Percentiles rank a stretch among this genome's conserved stretches.
phyloP scores from a whole-genome alignment of 2,329 filamentous ascomycete species.

The Basipetospora chlamydospora region DNA sequence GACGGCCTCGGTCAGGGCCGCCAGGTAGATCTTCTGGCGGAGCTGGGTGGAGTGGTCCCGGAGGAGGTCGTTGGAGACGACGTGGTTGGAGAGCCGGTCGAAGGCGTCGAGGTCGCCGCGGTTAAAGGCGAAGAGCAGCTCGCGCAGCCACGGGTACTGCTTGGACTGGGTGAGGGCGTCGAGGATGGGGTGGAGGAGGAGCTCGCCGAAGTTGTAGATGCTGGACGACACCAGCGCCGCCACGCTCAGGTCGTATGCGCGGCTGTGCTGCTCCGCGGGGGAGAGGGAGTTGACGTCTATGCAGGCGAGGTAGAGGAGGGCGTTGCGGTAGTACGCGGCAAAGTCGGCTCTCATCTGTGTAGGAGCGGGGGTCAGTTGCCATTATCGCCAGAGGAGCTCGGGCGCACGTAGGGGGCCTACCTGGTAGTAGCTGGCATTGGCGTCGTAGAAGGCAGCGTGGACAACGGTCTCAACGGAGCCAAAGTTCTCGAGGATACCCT shows the following conservation, averaged over 20 bases:
- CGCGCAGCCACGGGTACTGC: conserved; percentile 73
- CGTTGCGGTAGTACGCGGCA: conserved; percentile 92
- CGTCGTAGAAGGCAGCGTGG: conserved; percentile 90
- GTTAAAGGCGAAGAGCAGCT: conserved; percentile 97
- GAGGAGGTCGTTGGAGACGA: conserved; percentile 66
- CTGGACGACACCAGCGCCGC: conserved; percentile 84
- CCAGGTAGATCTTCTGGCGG: conserved; percentile 96
- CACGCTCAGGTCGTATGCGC: conserved; percentile 85
- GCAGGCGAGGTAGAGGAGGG: conserved; percentile 92
- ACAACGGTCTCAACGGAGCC: conserved; percentile 93
- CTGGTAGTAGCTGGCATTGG: conserved; percentile 91
- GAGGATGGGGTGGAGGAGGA: conserved; percentile 93
- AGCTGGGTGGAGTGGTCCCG: conserved; percentile 69
- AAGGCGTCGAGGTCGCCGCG: conserved; percentile 82
- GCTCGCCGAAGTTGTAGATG: conserved; percentile 99
- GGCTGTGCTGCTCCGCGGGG: conserved; percentile 58
- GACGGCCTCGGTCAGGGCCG: conserved; percentile 86
- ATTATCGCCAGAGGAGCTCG: not conserved
- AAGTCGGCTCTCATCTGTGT: conserved; percentile 65
- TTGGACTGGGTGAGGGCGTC: conserved; percentile 60
- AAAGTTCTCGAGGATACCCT: conserved; percentile 78
- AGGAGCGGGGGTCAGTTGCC: not conserved
- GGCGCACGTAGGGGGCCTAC: conserved; percentile 20
- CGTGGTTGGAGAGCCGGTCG: conserved; percentile 67
- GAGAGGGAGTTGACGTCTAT: conserved; percentile 69